phyloP scores from a whole-genome alignment of 1,139 yeast species.

The Trichomonascaceae sp. region DNA sequence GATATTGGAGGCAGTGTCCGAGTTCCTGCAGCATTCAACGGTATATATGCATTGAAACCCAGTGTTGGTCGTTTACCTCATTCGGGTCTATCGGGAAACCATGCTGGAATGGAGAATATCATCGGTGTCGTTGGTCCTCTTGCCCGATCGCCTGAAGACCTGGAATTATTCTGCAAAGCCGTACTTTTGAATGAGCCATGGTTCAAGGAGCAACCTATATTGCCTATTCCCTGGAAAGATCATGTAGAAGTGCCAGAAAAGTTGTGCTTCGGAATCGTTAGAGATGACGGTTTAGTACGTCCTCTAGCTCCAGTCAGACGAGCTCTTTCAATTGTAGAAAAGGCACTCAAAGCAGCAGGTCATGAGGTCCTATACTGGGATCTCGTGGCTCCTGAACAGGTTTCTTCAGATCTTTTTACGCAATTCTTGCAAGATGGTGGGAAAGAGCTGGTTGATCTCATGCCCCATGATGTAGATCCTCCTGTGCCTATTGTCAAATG shows the following conservation, averaged over 20 bases:
- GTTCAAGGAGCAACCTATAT: constrained; percentile 11
- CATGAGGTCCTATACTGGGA: constrained; percentile 36
- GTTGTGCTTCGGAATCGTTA: constrained; percentile 31
- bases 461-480: constrained; percentile 3
- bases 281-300: constrained; percentile 28
- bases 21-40: constrained; percentile 68
- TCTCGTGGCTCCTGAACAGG: constrained; percentile 5
- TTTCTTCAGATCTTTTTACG: constrained; percentile 9
- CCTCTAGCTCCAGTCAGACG: constrained; percentile 42
- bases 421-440: constrained; percentile 13
- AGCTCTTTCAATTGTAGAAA: constrained; percentile 26
- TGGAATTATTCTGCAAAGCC: constrained; percentile 13
- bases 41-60: constrained; percentile 63
- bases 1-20: constrained; percentile 78
- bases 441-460: constrained; percentile 2
- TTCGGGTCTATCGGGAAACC: constrained; percentile 6
- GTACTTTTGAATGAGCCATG: constrained; percentile 13
- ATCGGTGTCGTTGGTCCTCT: constrained; percentile 14
- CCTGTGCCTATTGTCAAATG: constrained; percentile 4
- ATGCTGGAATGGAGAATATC: constrained; percentile 9
- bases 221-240: constrained; percentile 20
- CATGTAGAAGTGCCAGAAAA: constrained; percentile 44
- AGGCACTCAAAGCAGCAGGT: constrained; percentile 23
- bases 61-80: constrained; percentile 53
- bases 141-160: constrained; percentile 12